These are phyloP conservation scores for Ricinus communis DNA, from an alignment of 345 rosid species.

Conservation along the genomic window DNA sequence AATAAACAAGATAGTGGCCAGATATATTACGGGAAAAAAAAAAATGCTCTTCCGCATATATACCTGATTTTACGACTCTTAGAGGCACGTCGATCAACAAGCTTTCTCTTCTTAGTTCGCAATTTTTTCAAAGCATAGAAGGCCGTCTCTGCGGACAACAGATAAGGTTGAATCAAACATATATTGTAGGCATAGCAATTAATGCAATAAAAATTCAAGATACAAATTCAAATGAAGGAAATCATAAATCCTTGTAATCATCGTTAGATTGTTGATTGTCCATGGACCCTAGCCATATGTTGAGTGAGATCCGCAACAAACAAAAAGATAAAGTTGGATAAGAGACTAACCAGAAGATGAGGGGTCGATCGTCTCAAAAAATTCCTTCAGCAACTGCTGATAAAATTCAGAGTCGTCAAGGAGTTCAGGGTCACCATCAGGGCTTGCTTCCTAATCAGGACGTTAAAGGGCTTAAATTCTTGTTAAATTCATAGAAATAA, in stretches of 20 bases:
- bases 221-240: not conserved
- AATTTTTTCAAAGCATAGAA: slow-evolving; percentile 66
- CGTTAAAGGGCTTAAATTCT: not conserved
- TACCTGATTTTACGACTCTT: slow-evolving; percentile 90
- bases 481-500: not conserved
- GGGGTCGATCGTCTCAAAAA: slow-evolving; percentile 76
- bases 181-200: too few relatives aligned
- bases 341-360: slow-evolving; percentile 52
- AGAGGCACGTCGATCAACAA: slow-evolving; percentile 86
- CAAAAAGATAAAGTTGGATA: not conserved
- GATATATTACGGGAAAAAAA: not conserved
- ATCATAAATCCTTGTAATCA: not conserved
- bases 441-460: slow-evolving; percentile 46
- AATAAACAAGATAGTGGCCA: not conserved
- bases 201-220: too few relatives aligned
- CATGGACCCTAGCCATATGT: too few relatives aligned
- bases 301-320: too few relatives aligned
- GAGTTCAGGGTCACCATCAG: slow-evolving; percentile 85
- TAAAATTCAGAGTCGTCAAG: slow-evolving; percentile 85
- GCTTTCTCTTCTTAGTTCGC: slow-evolving; percentile 80
- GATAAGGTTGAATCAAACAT: slow-evolving; percentile 4
- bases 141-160: slow-evolving; percentile 52
- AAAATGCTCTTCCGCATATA: not conserved
- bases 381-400: slow-evolving; percentile 81
- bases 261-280: too few relatives aligned